A percentile compares a stretch with the other conserved stretches of the same genome.
These are phyloP conservation scores for Tolypocladium pustulatum DNA, from an alignment of 2,329 filamentous ascomycete species.

Conservation along the genomic window DNA sequence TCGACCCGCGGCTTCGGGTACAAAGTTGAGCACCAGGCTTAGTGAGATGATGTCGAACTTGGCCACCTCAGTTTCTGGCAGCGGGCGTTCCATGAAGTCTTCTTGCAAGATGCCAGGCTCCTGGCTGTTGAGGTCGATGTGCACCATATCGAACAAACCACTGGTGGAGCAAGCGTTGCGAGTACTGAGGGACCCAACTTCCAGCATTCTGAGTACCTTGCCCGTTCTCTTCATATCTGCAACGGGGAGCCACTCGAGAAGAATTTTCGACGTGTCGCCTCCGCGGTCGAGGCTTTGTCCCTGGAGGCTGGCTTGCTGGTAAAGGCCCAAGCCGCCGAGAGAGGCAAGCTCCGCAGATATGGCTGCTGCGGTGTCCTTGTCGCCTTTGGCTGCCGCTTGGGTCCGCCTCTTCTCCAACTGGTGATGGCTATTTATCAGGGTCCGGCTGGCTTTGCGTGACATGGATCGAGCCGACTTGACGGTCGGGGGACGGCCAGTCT, in stretches of 20 bases:
- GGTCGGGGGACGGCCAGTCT: constrained; percentile 45
- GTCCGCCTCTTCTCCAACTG: constrained; percentile 51
- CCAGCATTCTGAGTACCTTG: constrained; percentile 55
- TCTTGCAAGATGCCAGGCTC: constrained; percentile 72
- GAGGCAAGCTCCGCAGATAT: constrained; percentile 43
- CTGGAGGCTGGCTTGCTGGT: constrained; percentile 59
- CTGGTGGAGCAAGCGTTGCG: constrained; percentile 75
- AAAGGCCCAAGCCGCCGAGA: constrained; percentile 50
- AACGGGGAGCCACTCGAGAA: constrained; percentile 50
- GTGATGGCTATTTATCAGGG: constrained; percentile 56
- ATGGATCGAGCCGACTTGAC: constrained; percentile 44
- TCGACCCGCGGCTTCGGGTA: constrained; percentile 62
- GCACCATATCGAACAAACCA: constrained; percentile 58
- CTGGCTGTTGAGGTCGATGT: constrained; percentile 88
- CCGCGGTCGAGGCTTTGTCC: constrained; percentile 56
- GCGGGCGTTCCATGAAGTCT: constrained; percentile 84
- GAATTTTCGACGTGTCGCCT: constrained; percentile 53
- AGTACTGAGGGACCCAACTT: constrained; percentile 79
- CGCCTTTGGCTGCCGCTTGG: constrained; percentile 43
- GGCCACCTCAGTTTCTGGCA: constrained; percentile 51
- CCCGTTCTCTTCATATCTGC: constrained; percentile 13
- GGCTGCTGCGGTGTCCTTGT: constrained; percentile 32
- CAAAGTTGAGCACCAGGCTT: constrained; percentile 89
- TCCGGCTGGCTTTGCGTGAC: constrained; percentile 53
- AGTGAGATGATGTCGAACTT: constrained; percentile 84